Evolutionary conservation across 2,329 filamentous ascomycete genomes (phyloP), one percentile per base, ranked within the genome.

Genomic region (Dryadomyces sulphureus): DNA sequence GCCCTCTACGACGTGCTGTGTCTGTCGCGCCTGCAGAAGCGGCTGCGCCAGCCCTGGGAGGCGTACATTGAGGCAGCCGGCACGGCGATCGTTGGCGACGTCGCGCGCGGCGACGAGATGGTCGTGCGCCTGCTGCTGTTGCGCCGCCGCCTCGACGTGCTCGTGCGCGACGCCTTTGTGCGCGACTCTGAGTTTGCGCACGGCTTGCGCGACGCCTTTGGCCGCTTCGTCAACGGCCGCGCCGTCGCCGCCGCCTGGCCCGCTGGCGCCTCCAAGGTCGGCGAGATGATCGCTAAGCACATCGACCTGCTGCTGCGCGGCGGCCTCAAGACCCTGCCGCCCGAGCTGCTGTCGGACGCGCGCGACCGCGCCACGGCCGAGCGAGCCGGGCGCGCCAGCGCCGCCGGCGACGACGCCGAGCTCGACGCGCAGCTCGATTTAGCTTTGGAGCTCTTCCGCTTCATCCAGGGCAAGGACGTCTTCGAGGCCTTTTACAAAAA

Each of bases 401-500:
- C 83, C 3, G 80, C 79, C 27, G 90, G 95, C 55, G 90, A 98
- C 59, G 90, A 96, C 59, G 81, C 83, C 0, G 88, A 95, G 61
- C 75, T 99, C 48, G 88, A 94, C 57, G 78, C 83, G 34, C 92
- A 96, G 59, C 72, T 99, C 11, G 89, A 98, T 55, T 84, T 93
- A 58, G 89, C 86, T 0, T 69, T 99, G 3, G 90, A 96, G 60
- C 70, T 99, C 5, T 98, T 98, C 72, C 79, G 93, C 5, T 96
- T 96, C 61, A 86, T 99, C 30, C 82, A 96, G 58, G 92, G 92
- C 53, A 98, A 98, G 61, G 90, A 93, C 46, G 85, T 95, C 0
- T 98, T 99, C 52, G 92, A 98, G 60, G 90, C 92, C 1, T 98
- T 98, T 60, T 99, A 99, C 73, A 98, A 98, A 69, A 94, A 92